Evolutionary conservation across 2,329 filamentous ascomycete species (phyloP), one percentile per base, ranked within the genome.

Genomic region (Berkeleyomyces rouxiae): DNA sequence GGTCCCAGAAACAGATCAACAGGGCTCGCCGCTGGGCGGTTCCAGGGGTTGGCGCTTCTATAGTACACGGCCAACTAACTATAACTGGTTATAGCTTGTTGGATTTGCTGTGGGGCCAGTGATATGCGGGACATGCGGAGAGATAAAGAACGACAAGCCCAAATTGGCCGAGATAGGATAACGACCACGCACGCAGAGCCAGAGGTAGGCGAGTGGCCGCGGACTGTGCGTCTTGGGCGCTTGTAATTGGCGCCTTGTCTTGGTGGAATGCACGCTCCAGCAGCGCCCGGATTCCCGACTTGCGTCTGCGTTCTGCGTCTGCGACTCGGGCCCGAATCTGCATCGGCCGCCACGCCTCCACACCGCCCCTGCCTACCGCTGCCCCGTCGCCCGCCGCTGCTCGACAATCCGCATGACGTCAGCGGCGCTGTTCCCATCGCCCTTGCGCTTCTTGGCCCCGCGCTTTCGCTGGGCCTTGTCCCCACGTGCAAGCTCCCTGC

Each of bases 361-460:
- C 3, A n/a, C 23, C 7, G 44, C n/a, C 13, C 44, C 23, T 47
- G 23, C 44, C n/a, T 23, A 16, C n/a, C 44, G 37, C 49, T 55
- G 49, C 10, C 33, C 49, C 6, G 49, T 55, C 31, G 39, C 42
- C 39, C 61, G 61, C 47, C 77, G 75, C 68, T 78, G 74, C 70
- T 93, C 87, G 68, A 96, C 80, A 37, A 90, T 87, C 64, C 82
- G 82, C 77, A 95, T 75, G 61, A 96, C 88, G 76, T 95, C 89
- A 4, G 81, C 81, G 11, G 83, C 87, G 73, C 79, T 92, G 70
- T 97, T 89, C 64, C 74, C 84, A 71, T 91, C 87, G 0, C 87
- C 87, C 72, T 88, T 90, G 69, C 83, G 81, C 76, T 88, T 91
- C 77, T 87, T 88, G 0, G 79, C 76, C 0, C 83, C 85, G 67